Evolutionary conservation across 2,329 filamentous ascomycete species (phyloP).

Genomic region (Penicillium sp.): DNA sequence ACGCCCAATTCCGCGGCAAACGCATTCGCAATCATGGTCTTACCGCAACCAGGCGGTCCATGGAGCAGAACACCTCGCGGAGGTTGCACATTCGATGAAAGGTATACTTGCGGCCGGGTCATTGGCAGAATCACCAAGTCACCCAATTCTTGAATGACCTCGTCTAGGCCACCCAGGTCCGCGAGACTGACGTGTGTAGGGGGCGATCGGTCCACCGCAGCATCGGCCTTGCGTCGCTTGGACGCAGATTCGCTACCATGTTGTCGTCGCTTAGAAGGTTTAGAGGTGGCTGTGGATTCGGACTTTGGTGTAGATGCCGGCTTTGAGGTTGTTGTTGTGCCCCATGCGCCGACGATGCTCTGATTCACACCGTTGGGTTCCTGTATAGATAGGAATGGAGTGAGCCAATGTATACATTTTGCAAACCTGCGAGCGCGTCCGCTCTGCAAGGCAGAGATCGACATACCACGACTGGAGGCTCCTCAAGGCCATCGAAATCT

Average conservation of each 20-base stretch:
- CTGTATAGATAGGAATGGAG: constrained; percentile 21
- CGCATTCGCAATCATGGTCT: constrained; percentile 76
- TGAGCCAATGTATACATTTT: not conserved
- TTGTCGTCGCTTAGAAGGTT: constrained; percentile 51
- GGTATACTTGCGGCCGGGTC: constrained; percentile 60
- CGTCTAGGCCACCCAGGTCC: constrained; percentile 71
- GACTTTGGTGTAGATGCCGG: constrained; percentile 22
- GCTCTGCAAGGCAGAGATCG: not conserved
- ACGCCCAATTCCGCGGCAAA: constrained; percentile 70
- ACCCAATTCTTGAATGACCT: constrained; percentile 62
- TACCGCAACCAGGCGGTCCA: constrained; percentile 79
- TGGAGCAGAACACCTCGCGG: constrained; percentile 72
- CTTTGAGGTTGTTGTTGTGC: constrained; percentile 29
- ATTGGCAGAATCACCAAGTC: constrained; percentile 69
- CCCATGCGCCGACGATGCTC: constrained; percentile 57
- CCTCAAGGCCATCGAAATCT: constrained; percentile 46
- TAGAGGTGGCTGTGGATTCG: constrained; percentile 21
- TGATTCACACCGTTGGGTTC: constrained; percentile 60
- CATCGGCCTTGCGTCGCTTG: constrained; percentile 59
- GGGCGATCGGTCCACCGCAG: constrained; percentile 54
- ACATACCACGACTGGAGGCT: constrained; percentile 29
- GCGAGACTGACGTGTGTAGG: constrained; percentile 62
- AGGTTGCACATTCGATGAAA: constrained; percentile 60
- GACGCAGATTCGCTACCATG: constrained; percentile 59
- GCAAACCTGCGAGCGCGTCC: not conserved